Base-by-base conservation (phyloP, 352 stramenopile genomes). In the Pythium dissotocum region DNA sequence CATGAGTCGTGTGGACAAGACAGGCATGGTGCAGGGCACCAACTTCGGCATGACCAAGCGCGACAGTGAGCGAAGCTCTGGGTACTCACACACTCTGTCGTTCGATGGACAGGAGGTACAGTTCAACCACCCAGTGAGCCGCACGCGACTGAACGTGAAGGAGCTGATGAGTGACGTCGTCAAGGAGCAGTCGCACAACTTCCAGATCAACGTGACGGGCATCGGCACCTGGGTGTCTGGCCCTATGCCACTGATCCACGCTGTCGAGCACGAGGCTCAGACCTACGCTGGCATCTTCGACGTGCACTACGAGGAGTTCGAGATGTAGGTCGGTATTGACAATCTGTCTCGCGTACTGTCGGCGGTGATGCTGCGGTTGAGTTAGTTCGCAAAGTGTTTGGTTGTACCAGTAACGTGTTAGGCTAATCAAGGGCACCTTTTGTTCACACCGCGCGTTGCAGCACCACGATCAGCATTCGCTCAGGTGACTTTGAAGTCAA, bases 241-340 rank as follows among this genome's bases (percentile, higher is more conserved):
- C n/a, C 87, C 87, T 10, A 90, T 91, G 83, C 78, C 75, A 38
- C 72, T 95, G 7, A 93, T 94, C 72, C 83, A 92, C 55, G 77
- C 78, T 13, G 82, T 93, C 18, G 83, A 95, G 70, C 80, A 75
- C 4, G 85, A 94, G 67, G 80, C 84, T 24, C 77, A 78, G 58
- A 88, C 79, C 53, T 95, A 90, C 61, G 86, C 86, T 18, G 86
- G 87, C 61, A 93, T 93, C 72, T 95, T 93, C 64, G 87, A 95
- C 77, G 86, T 95, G 40, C 87, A 95, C 77, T 94, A 83, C 73
- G 87, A 95, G 67, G 81, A 92, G 73, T 95, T 95, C 80, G 85
- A 95, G 67, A 90, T 95, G 85, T 95, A 95, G 21, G 21, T 24
- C 21, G 21, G 21, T 24, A 24, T 24, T 24, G 21, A 24, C 21